A percentile compares a stretch with the other conserved stretches of the same genome.
phyloP scores from a whole-genome alignment of 2,329 filamentous ascomycete genomes.

The Fusarium drepaniforme region DNA sequence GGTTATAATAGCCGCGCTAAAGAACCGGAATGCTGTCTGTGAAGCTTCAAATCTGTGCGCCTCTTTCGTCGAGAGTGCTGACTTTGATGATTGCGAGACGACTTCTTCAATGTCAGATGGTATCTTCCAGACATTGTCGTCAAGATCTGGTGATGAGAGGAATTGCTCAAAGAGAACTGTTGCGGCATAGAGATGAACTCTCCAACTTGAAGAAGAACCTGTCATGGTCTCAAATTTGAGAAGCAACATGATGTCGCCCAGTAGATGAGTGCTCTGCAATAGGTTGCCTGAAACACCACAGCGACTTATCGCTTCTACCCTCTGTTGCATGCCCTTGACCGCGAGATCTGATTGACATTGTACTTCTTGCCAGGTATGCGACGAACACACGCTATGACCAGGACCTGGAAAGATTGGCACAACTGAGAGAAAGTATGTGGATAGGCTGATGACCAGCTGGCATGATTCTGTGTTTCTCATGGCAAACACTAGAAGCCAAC shows the following conservation, averaged over 20 bases:
- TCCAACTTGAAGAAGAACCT: not conserved
- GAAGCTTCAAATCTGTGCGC: conserved; percentile 25
- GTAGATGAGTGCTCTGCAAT: not conserved
- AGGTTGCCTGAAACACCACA: not conserved
- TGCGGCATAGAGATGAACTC: not conserved
- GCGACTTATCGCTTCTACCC: not conserved
- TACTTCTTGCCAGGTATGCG: conserved; percentile 5
- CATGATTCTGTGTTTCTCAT: conserved; percentile 62
- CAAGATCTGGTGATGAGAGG: not conserved
- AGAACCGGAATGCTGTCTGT: conserved; percentile 53
- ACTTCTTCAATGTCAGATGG: not conserved
- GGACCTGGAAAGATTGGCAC: conserved; percentile 1
- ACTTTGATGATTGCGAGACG: not conserved
- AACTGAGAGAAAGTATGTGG: conserved; percentile 21
- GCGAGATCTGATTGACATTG: conserved; percentile 3
- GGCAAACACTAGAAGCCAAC: conserved; percentile 65
- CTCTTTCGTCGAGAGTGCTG: not conserved
- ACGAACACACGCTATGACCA: not conserved
- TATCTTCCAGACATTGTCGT: not conserved
- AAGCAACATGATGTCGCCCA: conserved; percentile 8
- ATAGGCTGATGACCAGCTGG: conserved; percentile 58
- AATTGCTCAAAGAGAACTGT: not conserved
- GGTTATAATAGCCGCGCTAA: conserved; percentile 48
- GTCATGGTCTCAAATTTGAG: conserved; percentile 16
- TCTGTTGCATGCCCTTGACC: conserved; percentile 3